Conservation (phyloP, 768 basidiomycete genomes). For the Xerocomus potaroensis region DNA sequence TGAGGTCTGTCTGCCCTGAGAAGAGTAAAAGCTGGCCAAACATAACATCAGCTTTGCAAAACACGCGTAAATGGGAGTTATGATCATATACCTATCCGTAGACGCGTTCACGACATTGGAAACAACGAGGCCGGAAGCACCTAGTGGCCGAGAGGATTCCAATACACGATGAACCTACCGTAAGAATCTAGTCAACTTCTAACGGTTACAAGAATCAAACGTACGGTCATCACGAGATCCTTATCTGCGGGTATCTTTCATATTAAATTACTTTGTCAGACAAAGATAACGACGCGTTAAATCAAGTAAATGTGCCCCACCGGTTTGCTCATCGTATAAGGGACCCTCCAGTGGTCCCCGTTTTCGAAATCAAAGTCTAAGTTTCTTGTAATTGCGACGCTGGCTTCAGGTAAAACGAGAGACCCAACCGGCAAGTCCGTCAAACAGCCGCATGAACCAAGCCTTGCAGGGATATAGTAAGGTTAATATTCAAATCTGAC, state of each 20-base stretch:
- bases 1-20: slow-evolving; percentile 78
- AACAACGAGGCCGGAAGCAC: slow-evolving; percentile 36
- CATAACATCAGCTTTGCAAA: slow-evolving; percentile 5
- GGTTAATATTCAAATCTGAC: background rate
- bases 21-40: slow-evolving; percentile 69
- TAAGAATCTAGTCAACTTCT: slow-evolving; percentile 4
- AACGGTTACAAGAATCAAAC: slow-evolving; percentile 14
- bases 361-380: slow-evolving; percentile 70
- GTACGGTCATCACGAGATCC: slow-evolving; percentile 47
- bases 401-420: slow-evolving; percentile 64
- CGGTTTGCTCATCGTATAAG: slow-evolving; percentile 67
- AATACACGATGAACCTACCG: slow-evolving; percentile 46
- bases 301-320: slow-evolving; percentile 32
- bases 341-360: slow-evolving; percentile 34
- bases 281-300: background rate
- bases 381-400: slow-evolving; percentile 68
- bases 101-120: slow-evolving; percentile 61
- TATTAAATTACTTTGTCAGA: background rate
- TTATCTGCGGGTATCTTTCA: slow-evolving; percentile 57
- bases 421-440: slow-evolving; percentile 69
- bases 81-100: slow-evolving; percentile 59
- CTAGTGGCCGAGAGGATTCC: slow-evolving; percentile 40
- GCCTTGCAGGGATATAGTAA: slow-evolving; percentile 35
- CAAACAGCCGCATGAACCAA: slow-evolving; percentile 80
- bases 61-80: background rate